Conservation (phyloP, 495 filamentous ascomycete genomes). For the Margaritispora aquatica region DNA sequence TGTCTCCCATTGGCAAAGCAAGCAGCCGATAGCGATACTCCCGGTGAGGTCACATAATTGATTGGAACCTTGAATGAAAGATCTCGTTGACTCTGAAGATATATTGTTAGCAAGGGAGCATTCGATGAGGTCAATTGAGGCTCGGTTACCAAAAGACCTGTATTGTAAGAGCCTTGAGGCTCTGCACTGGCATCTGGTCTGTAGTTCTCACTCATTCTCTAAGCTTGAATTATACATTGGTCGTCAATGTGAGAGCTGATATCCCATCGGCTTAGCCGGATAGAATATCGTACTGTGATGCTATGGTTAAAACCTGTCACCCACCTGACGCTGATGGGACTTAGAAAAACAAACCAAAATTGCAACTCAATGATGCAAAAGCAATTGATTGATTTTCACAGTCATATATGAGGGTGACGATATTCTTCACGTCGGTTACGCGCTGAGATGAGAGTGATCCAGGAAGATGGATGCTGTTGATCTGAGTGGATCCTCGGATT, state of each 20-base stretch:
- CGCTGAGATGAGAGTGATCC: too few relatives aligned
- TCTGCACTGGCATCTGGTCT: constrained; percentile 11
- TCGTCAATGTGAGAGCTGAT: not conserved
- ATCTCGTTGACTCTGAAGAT: constrained; percentile 53
- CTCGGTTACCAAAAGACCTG: constrained; percentile 16
- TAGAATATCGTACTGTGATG: not conserved
- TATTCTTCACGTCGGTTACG: too few relatives aligned
- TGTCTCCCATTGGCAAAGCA: constrained; percentile 51
- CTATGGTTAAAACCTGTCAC: not conserved
- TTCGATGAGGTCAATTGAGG: not conserved
- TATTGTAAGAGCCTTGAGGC: constrained; percentile 7
- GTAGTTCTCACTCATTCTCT: constrained; percentile 23
- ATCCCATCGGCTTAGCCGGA: constrained; percentile 1
- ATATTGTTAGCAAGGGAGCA: not conserved
- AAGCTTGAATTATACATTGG: not conserved
- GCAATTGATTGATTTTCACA: not conserved
- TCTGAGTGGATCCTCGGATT: not conserved
- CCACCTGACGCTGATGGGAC: not conserved
- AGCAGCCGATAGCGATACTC: constrained; percentile 46
- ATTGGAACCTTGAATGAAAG: constrained; percentile 52
- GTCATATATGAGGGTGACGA: too few relatives aligned
- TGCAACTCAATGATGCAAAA: not conserved
- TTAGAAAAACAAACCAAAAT: not conserved
- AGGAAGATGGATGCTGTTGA: too few relatives aligned
- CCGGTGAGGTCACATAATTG: constrained; percentile 53